These are phyloP conservation scores for Backusella sp. DNA, from an alignment of 192 early-diverging fungal genomes.

Conservation along the genomic window DNA sequence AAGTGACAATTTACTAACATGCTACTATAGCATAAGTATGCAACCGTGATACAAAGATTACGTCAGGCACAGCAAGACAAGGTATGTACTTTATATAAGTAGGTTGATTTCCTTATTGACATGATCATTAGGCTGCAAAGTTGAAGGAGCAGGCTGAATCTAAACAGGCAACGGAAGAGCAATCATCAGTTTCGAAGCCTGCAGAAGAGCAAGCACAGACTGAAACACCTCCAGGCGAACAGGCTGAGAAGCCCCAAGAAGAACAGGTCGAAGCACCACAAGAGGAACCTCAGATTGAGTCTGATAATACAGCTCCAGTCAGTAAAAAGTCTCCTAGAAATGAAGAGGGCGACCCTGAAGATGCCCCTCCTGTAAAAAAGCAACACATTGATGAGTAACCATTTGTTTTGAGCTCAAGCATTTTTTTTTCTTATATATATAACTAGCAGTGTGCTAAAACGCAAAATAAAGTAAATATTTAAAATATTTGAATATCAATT, in stretches of 20 bases:
- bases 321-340: not conserved
- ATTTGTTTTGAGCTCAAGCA: not conserved
- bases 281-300: not conserved
- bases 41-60: not conserved
- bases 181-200: not conserved
- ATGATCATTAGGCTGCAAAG: not conserved
- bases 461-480: not conserved
- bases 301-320: not conserved
- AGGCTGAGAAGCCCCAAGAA: not conserved
- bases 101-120: not conserved
- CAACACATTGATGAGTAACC: not conserved
- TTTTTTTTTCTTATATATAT: not conserved
- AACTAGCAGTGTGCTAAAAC: not conserved
- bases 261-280: not conserved
- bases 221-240: not conserved
- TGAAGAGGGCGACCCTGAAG: not conserved
- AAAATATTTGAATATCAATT: not conserved
- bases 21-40: not conserved
- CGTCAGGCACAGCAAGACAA: not conserved
- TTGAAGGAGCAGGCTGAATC: not conserved
- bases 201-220: not conserved
- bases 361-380: not conserved
- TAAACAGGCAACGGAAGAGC: not conserved
- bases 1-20: not conserved
- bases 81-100: not conserved